Evolutionary conservation across 1,139 yeast species (phyloP).

Genomic region (Scheffersomyces segobiensis): DNA sequence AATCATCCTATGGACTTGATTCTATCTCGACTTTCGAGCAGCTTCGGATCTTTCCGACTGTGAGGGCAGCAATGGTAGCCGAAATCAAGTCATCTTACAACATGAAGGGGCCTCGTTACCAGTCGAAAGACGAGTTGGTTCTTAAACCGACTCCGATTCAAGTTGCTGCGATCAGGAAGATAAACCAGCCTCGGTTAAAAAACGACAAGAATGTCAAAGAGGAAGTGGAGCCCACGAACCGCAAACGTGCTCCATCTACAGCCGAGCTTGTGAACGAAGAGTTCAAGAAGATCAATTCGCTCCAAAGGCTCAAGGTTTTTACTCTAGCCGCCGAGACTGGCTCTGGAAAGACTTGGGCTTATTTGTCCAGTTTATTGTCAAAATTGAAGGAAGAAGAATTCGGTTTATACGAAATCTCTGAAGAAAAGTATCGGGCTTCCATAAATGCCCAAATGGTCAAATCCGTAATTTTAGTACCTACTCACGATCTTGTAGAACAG

Average conservation of each 20-base stretch:
- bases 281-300: constrained; percentile 31
- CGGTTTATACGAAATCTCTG: constrained; percentile 24
- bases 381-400: constrained; percentile 60
- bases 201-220: constrained; percentile 18
- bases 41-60: constrained; percentile 64
- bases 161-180: constrained; percentile 46
- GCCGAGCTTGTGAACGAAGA: constrained; percentile 21
- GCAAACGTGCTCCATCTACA: constrained; percentile 3
- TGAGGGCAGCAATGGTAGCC: constrained; percentile 61
- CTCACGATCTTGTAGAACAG: constrained; percentile 85
- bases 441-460: constrained; percentile 49
- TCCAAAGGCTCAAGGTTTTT: constrained; percentile 55
- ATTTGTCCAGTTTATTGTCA: constrained; percentile 72
- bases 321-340: constrained; percentile 96
- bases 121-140: constrained; percentile 29
- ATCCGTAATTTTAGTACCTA: constrained; percentile 78
- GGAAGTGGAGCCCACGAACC: constrained; percentile 15
- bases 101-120: constrained; percentile 36
- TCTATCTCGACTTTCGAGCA: constrained; percentile 60
- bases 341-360: constrained; percentile 94
- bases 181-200: constrained; percentile 33
- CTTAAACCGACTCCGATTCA: constrained; percentile 47
- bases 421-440: constrained; percentile 30
- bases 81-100: constrained; percentile 55
- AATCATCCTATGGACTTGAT: constrained; percentile 18